phyloP scores from a whole-genome alignment of 352 stramenopile species.

The Globisporangium echinulatum region DNA sequence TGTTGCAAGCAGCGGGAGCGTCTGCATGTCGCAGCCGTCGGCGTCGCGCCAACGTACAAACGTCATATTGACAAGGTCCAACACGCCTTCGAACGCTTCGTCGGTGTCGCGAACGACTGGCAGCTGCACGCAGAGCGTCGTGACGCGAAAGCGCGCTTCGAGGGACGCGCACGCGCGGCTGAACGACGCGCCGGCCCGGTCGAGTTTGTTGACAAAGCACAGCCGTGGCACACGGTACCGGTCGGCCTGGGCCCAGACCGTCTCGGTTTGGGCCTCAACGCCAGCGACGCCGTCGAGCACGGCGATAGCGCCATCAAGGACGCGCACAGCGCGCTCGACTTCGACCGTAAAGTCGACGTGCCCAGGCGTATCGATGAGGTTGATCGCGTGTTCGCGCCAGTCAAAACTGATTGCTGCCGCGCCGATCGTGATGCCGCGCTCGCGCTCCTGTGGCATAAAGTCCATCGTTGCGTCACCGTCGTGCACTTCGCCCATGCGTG shows the following conservation, averaged over 20 bases:
- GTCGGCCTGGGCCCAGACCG: constrained; percentile 78
- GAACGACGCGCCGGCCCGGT: constrained; percentile 94
- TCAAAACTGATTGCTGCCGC: constrained; percentile 94
- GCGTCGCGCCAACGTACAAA: constrained; percentile 58
- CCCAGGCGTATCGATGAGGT: constrained; percentile 97
- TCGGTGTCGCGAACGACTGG: constrained; percentile 46
- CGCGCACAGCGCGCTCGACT: constrained; percentile 95
- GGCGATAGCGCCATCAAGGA: constrained; percentile 96
- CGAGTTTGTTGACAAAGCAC: constrained; percentile 97
- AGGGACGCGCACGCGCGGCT: constrained; percentile 78
- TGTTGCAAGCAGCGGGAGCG: constrained; percentile 37
- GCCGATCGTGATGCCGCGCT: constrained; percentile 98
- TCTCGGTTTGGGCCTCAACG: constrained; percentile 90
- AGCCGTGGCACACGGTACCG: constrained; percentile 85
- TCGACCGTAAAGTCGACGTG: constrained; percentile 99
- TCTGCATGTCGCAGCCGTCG: constrained; percentile 47
- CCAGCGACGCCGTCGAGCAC: constrained; percentile 96
- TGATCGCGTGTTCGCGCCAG: constrained; percentile 94
- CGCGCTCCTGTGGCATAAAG: constrained; percentile 91
- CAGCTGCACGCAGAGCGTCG: constrained; percentile 58
- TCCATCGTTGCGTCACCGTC: constrained; percentile 78
- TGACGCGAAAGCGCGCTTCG: constrained; percentile 49
- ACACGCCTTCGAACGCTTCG: constrained; percentile 46
- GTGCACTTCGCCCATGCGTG: constrained; percentile 68
- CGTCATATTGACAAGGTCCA: constrained; percentile 69